Conservation (phyloP, 805 yeast genomes). For the Pichia kluyveri region DNA sequence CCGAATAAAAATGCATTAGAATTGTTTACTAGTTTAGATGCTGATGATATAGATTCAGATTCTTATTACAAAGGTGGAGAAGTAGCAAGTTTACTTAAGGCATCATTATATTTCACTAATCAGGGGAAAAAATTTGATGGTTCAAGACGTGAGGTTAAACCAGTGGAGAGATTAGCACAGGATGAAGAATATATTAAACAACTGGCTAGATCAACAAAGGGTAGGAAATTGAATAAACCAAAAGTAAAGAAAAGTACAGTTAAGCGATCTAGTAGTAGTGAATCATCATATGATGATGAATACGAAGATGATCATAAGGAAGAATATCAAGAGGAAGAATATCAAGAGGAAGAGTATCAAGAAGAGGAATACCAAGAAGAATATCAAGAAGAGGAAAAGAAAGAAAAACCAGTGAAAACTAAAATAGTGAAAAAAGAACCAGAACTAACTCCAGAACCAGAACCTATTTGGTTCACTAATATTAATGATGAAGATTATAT, state of each 20-base stretch:
- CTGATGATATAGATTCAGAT: background rate
- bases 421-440: background rate
- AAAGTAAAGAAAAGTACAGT: background rate
- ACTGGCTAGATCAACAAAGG: background rate
- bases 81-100: slow-evolving; percentile 16
- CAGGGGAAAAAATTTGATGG: slow-evolving; percentile 17
- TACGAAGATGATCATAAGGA: background rate
- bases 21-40: background rate
- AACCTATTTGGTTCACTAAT: slow-evolving; percentile 18
- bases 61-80: slow-evolving; percentile 15
- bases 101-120: slow-evolving; percentile 19
- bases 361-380: background rate
- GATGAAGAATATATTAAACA: background rate
- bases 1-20: background rate
- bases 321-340: background rate
- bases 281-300: background rate
- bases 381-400: background rate
- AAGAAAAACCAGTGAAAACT: background rate
- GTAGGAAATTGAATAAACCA: slow-evolving; percentile 1
- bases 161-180: slow-evolving; percentile 14
- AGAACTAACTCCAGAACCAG: background rate
- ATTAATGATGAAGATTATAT: slow-evolving; percentile 10
- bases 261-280: background rate
- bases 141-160: slow-evolving; percentile 13
- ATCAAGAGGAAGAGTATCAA: no score